phyloP scores from a whole-genome alignment of 768 basidiomycete genomes.

The Amylocystis lapponica region DNA sequence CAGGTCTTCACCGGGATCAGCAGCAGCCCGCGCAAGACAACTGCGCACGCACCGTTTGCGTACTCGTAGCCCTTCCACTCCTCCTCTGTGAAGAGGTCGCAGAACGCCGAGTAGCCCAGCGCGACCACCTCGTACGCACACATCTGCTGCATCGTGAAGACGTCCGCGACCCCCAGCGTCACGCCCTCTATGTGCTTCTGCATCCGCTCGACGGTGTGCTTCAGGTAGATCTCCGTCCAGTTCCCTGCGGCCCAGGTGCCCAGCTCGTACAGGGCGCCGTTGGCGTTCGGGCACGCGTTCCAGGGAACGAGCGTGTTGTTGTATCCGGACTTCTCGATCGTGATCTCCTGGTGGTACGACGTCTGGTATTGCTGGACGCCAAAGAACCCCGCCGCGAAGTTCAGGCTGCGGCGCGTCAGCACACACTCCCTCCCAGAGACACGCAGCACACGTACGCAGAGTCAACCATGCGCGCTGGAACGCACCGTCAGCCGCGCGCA shows the following conservation, averaged over 20 bases:
- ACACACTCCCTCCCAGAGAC: constrained; percentile 23
- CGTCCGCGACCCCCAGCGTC: constrained; percentile 23
- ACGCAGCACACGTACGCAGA: constrained; percentile 22
- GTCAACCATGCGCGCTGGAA: constrained; percentile 27
- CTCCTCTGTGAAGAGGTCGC: constrained; percentile 43
- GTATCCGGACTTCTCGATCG: constrained; percentile 37
- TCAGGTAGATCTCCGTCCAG: constrained; percentile 38
- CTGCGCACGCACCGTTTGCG: constrained; percentile 21
- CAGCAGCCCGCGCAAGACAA: background rate
- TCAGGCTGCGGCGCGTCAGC: constrained; percentile 23
- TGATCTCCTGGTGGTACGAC: constrained; percentile 43
- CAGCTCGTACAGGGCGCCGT: constrained; percentile 19
- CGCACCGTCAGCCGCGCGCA: background rate
- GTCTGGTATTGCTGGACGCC: constrained; percentile 34
- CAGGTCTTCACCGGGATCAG: constrained; percentile 12
- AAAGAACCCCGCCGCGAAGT: constrained; percentile 49
- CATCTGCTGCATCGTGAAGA: constrained; percentile 31
- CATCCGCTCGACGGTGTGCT: constrained; percentile 30
- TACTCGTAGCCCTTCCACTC: constrained; percentile 51
- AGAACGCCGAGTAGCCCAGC: constrained; percentile 45
- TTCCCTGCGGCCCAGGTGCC: constrained; percentile 17
- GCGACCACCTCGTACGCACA: constrained; percentile 46
- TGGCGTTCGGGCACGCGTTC: constrained; percentile 26
- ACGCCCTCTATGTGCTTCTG: constrained; percentile 27
- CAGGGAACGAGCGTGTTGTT: constrained; percentile 46